These are phyloP conservation scores for Coprinopsis marcescibilis DNA, from an alignment of 768 basidiomycete species.

Conservation along the genomic window DNA sequence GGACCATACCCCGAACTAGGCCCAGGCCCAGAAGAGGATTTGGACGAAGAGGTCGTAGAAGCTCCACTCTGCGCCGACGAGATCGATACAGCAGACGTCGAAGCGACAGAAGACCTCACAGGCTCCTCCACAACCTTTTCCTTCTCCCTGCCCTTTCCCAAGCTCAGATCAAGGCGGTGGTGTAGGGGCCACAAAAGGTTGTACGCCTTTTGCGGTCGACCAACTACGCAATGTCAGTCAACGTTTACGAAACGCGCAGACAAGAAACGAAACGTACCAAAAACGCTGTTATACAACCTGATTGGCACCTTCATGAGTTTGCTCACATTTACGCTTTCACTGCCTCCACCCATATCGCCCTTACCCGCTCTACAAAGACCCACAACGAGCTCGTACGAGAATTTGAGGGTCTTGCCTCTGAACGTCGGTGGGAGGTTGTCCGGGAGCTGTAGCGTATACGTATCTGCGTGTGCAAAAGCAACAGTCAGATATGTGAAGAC, in stretches of 20 bases:
- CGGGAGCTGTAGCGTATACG: conserved; percentile 73
- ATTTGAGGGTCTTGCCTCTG: conserved; percentile 73
- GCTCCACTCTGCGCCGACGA: no score
- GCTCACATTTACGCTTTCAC: conserved; percentile 49
- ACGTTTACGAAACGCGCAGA: conserved; percentile 2
- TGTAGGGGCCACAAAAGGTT: conserved; percentile 80
- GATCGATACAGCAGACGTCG: no score
- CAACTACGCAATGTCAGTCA: conserved; percentile 31
- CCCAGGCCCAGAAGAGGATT: background rate
- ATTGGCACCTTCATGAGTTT: conserved; percentile 89
- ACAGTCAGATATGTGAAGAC: conserved; percentile 4
- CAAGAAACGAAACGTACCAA: conserved; percentile 41
- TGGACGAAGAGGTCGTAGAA: background rate
- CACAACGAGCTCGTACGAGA: conserved; percentile 87
- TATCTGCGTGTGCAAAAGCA: conserved; percentile 47
- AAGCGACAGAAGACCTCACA: no score
- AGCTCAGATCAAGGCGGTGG: conserved; percentile 27
- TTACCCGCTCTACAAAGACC: conserved; percentile 69
- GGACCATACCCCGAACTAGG: background rate
- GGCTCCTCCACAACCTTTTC: conserved; percentile 34
- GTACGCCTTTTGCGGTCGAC: conserved; percentile 56
- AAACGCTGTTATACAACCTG: conserved; percentile 82
- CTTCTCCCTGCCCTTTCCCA: conserved; percentile 29
- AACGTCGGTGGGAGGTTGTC: conserved; percentile 85
- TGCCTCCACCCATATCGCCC: conserved; percentile 7